Evolutionary conservation across 768 basidiomycete species (phyloP).

Genomic region (Strobilomyces dryophilus): DNA sequence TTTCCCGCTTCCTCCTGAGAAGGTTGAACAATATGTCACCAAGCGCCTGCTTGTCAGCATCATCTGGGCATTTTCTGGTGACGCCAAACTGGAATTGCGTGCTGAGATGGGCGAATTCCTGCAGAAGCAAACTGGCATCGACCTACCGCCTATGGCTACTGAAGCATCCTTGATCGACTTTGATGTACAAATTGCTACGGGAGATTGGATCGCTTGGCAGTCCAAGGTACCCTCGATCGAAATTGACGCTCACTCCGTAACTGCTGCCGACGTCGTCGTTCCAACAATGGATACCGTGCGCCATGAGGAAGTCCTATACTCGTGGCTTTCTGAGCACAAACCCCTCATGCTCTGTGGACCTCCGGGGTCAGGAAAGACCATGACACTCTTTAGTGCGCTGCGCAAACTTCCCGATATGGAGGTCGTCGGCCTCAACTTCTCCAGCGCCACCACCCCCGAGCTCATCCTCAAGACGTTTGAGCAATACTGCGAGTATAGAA

Average conservation of each 20-base stretch:
- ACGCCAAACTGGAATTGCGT: conserved; percentile 86
- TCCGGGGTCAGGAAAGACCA: conserved; percentile 99
- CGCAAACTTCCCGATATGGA: conserved; percentile 99
- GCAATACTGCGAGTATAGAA: conserved; percentile 98
- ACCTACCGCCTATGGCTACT: conserved; percentile 70
- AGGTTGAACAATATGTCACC: conserved; percentile 85
- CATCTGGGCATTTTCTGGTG: conserved; percentile 98
- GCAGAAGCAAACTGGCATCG: conserved; percentile 80
- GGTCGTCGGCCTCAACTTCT: conserved; percentile 98
- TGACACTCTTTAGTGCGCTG: conserved; percentile 97
- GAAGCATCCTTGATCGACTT: conserved; percentile 91
- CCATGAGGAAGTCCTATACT: conserved; percentile 97
- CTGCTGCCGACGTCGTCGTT: conserved; percentile 93
- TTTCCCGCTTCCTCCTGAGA: conserved; percentile 83
- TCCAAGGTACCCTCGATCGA: conserved; percentile 90
- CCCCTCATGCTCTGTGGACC: conserved; percentile 98
- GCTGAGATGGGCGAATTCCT: conserved; percentile 88
- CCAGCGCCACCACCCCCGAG: conserved; percentile 97
- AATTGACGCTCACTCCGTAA: conserved; percentile 94
- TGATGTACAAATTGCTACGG: conserved; percentile 82
- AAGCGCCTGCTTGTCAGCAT: conserved; percentile 88
- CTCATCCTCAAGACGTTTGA: conserved; percentile 99
- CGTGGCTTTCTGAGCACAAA: conserved; percentile 98
- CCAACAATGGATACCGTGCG: conserved; percentile 98
- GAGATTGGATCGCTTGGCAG: conserved; percentile 92